phyloP scores from a whole-genome alignment of 129 eudicot species.

The Escallonia herrerae region DNA sequence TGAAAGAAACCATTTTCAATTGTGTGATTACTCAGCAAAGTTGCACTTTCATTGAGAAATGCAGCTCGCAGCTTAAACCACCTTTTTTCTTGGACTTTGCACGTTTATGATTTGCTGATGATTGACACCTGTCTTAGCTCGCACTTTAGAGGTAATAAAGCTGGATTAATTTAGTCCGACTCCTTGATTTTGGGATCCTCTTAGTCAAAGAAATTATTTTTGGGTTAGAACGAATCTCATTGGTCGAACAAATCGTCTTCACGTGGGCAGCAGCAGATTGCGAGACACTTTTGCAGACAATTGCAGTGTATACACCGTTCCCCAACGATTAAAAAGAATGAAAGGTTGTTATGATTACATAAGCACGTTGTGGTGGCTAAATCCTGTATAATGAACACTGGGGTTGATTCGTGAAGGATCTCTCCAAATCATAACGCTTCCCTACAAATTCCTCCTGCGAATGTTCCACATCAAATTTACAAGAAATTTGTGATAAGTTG shows the following conservation, averaged over 20 bases:
- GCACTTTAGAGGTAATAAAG: neutral
- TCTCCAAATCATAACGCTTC: too few species aligned
- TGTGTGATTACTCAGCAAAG: conserved; percentile 15
- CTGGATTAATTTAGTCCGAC: neutral
- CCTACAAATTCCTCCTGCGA: too few species aligned
- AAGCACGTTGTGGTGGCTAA: too few species aligned
- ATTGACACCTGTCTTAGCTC: conserved; percentile 70
- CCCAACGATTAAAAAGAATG: too few species aligned
- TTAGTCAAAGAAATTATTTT: conserved; percentile 20
- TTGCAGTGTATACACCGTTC: neutral
- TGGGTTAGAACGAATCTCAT: conserved; percentile 41
- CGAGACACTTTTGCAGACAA: conserved; percentile 14
- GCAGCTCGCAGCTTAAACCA: neutral
- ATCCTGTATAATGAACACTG: too few species aligned
- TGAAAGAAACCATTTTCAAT: neutral
- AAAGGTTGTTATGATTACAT: too few species aligned
- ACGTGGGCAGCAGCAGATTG: conserved; percentile 59
- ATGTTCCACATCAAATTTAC: too few species aligned
- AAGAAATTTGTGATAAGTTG: too few species aligned
- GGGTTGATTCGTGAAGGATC: too few species aligned
- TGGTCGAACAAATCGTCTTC: conserved; percentile 41
- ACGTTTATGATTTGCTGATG: conserved; percentile 59
- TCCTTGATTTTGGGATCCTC: conserved; percentile 24
- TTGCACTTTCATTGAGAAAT: conserved; percentile 11
- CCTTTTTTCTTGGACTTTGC: conserved; percentile 17